phyloP scores from a whole-genome alignment of 257 asterid genomes.

The Solanum gandarillasii region DNA sequence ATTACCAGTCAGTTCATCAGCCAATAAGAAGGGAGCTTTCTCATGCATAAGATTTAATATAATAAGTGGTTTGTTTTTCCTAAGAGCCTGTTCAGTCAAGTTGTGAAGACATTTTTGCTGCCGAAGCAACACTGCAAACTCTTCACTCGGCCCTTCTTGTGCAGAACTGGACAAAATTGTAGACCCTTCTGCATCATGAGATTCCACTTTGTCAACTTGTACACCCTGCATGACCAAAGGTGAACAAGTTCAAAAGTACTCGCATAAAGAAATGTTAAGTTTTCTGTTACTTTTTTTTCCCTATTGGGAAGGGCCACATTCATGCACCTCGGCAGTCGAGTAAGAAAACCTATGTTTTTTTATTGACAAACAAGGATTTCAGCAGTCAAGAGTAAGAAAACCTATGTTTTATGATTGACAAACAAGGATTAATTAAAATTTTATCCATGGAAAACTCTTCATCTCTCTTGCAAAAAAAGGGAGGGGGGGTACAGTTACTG shows the following conservation, averaged over 20 bases:
- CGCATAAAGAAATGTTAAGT: background rate
- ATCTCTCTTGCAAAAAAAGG: background rate
- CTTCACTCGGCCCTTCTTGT: conserved; percentile 34
- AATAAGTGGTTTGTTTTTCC: conserved; percentile 70
- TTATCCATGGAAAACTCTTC: background rate
- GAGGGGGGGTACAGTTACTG: background rate
- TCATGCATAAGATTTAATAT: conserved; percentile 66
- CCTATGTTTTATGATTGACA: background rate
- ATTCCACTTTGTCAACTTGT: conserved; percentile 40
- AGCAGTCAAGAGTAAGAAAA: background rate
- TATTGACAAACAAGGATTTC: background rate
- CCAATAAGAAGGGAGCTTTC: conserved; percentile 42
- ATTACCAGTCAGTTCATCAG: conserved; percentile 41
- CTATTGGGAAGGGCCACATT: background rate
- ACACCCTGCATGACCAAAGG: conserved; percentile 49
- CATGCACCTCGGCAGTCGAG: background rate
- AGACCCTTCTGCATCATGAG: conserved; percentile 27
- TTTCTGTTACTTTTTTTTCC: background rate
- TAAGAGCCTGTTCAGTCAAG: conserved; percentile 77
- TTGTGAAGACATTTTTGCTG: conserved; percentile 55
- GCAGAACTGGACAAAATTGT: conserved; percentile 22
- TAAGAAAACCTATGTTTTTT: background rate
- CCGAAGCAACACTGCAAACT: conserved; percentile 29
- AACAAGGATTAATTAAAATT: background rate
- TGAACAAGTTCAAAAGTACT: background rate